These are phyloP conservation scores for Xanthoconium stramineum DNA, from an alignment of 768 basidiomycete genomes.

Conservation along the genomic window DNA sequence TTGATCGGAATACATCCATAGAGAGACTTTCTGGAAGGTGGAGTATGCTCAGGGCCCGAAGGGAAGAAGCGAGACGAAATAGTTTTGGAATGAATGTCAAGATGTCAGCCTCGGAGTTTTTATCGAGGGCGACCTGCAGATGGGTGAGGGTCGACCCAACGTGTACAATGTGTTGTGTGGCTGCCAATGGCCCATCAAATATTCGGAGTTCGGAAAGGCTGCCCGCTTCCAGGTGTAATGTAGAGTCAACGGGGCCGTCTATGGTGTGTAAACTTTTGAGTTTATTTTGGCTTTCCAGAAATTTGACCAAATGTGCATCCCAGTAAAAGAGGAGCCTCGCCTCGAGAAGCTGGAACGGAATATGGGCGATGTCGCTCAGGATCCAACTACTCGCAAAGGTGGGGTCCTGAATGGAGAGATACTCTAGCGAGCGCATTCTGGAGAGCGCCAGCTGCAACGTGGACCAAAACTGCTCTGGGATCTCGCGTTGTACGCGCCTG, in stretches of 20 bases:
- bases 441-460: conserved; percentile 41
- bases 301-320: conserved; percentile 44
- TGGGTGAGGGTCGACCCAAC: conserved; percentile 39
- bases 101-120: conserved; percentile 31
- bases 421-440: conserved; percentile 43
- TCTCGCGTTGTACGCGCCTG: conserved; percentile 23
- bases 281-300: conserved; percentile 45
- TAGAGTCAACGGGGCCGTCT: conserved; percentile 25
- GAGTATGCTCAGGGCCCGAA: conserved; percentile 37
- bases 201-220: conserved; percentile 40
- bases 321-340: conserved; percentile 48
- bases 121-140: conserved; percentile 43
- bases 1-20: conserved; percentile 29
- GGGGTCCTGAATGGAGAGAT: conserved; percentile 41
- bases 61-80: conserved; percentile 23
- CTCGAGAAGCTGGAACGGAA: conserved; percentile 48
- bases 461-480: conserved; percentile 42
- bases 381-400: conserved; percentile 43
- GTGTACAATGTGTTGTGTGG: conserved; percentile 38
- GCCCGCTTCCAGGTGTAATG: conserved; percentile 26
- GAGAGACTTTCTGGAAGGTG: conserved; percentile 34
- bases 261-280: conserved; percentile 38
- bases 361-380: conserved; percentile 36
- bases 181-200: conserved; percentile 45
- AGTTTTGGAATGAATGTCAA: conserved; percentile 34